These are phyloP conservation scores for Phytophthora pistaciae DNA, from an alignment of 352 stramenopile genomes.

Conservation along the genomic window DNA sequence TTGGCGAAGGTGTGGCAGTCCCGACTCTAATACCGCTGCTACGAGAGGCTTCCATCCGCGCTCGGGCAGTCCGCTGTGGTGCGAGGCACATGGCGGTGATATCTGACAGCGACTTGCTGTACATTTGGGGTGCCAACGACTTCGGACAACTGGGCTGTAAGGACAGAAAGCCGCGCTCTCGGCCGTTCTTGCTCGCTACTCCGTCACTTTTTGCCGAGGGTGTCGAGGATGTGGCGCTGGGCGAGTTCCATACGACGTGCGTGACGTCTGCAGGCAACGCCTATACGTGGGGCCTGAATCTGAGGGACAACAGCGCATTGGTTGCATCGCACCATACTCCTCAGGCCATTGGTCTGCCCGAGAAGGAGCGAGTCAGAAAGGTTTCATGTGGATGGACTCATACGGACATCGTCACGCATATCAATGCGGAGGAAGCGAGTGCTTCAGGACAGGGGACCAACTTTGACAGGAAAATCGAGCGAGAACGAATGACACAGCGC, in stretches of 20 bases:
- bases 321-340: constrained; percentile 48
- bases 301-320: constrained; percentile 51
- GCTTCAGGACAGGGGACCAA: constrained; percentile 29
- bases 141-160: constrained; percentile 80
- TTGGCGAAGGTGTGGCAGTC: constrained; percentile 41
- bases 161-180: constrained; percentile 52
- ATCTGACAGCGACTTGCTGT: constrained; percentile 73
- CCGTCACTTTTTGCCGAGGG: constrained; percentile 53
- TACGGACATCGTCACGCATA: constrained; percentile 67
- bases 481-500: constrained; percentile 33
- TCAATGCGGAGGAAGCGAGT: constrained; percentile 23
- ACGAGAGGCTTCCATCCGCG: constrained; percentile 48
- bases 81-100: constrained; percentile 74
- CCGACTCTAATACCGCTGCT: constrained; percentile 52
- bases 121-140: constrained; percentile 84
- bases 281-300: constrained; percentile 73
- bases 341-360: constrained; percentile 38
- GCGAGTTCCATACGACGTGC: constrained; percentile 80
- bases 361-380: constrained; percentile 48
- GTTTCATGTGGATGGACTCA: constrained; percentile 76
- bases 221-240: constrained; percentile 64
- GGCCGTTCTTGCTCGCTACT: constrained; percentile 56
- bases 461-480: constrained; percentile 42
- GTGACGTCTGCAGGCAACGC: constrained; percentile 53
- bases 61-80: constrained; percentile 67